Conservation (phyloP, 2,329 filamentous ascomycete species). For the Alternaria tenuissima region DNA sequence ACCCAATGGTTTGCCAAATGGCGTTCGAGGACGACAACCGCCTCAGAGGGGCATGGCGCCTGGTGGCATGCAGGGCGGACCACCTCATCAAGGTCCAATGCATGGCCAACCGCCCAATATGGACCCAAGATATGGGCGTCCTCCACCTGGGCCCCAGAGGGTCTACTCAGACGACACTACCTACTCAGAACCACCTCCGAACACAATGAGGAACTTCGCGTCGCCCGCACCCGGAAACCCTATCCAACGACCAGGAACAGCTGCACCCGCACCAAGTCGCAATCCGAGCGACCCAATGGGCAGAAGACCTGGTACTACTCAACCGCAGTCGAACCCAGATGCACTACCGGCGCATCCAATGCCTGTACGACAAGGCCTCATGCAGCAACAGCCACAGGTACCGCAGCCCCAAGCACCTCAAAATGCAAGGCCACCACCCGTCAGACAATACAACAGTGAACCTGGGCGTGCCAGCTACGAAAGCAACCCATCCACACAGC, state of each 20-base stretch:
- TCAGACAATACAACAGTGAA: constrained; percentile 61
- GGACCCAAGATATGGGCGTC: constrained; percentile 40
- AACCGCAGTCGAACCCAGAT: constrained; percentile 59
- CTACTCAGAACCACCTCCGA: constrained; percentile 48
- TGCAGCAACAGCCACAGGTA: constrained; percentile 40
- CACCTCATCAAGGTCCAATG: constrained; percentile 28
- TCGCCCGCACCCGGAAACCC: constrained; percentile 36
- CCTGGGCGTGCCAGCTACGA: constrained; percentile 49
- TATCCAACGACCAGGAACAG: constrained; percentile 43
- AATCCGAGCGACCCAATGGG: constrained; percentile 39
- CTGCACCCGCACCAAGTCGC: constrained; percentile 39
- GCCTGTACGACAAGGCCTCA: constrained; percentile 63
- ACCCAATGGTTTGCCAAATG: constrained; percentile 34
- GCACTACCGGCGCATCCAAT: constrained; percentile 64
- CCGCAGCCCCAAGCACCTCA: constrained; percentile 37
- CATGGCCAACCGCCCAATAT: constrained; percentile 32
- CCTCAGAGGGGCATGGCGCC: constrained; percentile 31
- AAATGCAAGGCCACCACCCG: constrained; percentile 57
- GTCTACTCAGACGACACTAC: constrained; percentile 46
- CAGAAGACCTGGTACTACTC: constrained; percentile 52
- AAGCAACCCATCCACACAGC: constrained; percentile 29
- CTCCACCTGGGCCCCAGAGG: constrained; percentile 43
- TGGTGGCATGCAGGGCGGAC: constrained; percentile 22
- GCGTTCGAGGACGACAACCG: constrained; percentile 39
- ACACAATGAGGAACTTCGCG: constrained; percentile 40